Percentiles rank a stretch among this genome's conserved stretches.
Evolutionary conservation across 257 asterid genomes (phyloP).

Genomic region (Rubia yunnanensis): DNA sequence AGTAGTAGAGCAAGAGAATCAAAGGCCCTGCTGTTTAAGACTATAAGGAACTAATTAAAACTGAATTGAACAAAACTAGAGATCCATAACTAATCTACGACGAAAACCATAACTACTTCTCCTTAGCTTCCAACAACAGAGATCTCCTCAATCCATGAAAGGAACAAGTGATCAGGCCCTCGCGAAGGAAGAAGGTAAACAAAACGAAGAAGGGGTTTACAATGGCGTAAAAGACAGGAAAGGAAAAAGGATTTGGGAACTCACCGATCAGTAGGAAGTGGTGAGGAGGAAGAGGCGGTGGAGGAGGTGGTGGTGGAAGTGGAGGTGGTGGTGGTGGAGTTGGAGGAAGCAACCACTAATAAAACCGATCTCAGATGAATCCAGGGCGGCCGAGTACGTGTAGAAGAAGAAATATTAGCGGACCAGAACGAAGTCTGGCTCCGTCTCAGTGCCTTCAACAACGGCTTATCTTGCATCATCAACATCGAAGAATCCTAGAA

Average conservation of each 20-base stretch:
- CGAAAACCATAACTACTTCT: background rate
- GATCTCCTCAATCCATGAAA: constrained; percentile 5
- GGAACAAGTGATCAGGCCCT: background rate
- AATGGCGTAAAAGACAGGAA: background rate
- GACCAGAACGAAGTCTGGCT: constrained; percentile 48
- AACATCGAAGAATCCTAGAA: constrained; percentile 31
- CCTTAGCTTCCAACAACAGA: background rate
- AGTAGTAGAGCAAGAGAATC: no score
- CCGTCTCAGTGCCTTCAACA: constrained; percentile 65
- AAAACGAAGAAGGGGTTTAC: background rate
- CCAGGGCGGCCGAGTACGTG: constrained; percentile 62
- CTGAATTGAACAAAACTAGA: no score
- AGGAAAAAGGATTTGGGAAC: constrained; percentile 25
- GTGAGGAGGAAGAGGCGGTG: constrained; percentile 35
- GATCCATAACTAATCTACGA: no score
- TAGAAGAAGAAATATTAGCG: constrained; percentile 22
- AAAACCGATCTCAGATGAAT: constrained; percentile 66
- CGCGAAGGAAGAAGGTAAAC: constrained; percentile 6
- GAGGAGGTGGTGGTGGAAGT: constrained; percentile 52
- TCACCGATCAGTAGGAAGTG: constrained; percentile 59
- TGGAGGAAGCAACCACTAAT: constrained; percentile 55
- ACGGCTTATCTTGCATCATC: constrained; percentile 54
- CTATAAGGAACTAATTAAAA: no score
- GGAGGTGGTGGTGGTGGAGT: constrained; percentile 35
- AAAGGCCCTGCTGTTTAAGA: no score